Evolutionary conservation across 495 filamentous ascomycete genomes (phyloP), one percentile per base, ranked within the genome.

Genomic region (Gamarada debralockiae): DNA sequence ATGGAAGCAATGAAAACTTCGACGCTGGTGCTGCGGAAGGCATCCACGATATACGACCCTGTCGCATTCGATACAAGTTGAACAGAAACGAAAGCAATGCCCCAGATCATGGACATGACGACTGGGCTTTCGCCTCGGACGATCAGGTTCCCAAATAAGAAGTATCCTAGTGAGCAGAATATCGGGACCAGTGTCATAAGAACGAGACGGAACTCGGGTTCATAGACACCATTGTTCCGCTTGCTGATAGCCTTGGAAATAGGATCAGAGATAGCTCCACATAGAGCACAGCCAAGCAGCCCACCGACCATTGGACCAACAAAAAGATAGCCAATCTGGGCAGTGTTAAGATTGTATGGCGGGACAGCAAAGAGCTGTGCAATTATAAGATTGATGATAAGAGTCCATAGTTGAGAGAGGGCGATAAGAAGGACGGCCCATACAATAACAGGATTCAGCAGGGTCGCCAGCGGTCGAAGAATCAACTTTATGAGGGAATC

Each of bases 391-490:
- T 18, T 72, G 80, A 58, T 84, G 83, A 29, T 83, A 65, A 46
- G 85, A 77, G 57, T 85, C 83, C 69, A 84, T 83, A 65, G 78
- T 76, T 36, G 83, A 69, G 37, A 86, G 73, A 74, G 78, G 2
- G 81, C 83, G 60, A 85, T 84, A 12, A 74, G 77, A 57, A 86
- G 80, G 29, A 82, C 81, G 24, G 80, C 75, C 50, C 82, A 86
- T 50, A 79, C 79, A 18, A 85, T 77, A 3, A 84, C 78, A 0
- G 79, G 80, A 70, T 82, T 84, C 23, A 74, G 78, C 17, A 40
- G 42, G 34, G 53, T 25, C 8, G 37, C 29, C 40, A 77, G 58
- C 5, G 73, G 72, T 22, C 70, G 60, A 1, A 67, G 54, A 43
- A 72, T 65, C 74, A 83, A 76, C 17, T 33, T 20, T 15, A 52